These are phyloP conservation scores for Phytophthora fragariaefolia DNA, from an alignment of 352 stramenopile genomes.

Conservation along the genomic window DNA sequence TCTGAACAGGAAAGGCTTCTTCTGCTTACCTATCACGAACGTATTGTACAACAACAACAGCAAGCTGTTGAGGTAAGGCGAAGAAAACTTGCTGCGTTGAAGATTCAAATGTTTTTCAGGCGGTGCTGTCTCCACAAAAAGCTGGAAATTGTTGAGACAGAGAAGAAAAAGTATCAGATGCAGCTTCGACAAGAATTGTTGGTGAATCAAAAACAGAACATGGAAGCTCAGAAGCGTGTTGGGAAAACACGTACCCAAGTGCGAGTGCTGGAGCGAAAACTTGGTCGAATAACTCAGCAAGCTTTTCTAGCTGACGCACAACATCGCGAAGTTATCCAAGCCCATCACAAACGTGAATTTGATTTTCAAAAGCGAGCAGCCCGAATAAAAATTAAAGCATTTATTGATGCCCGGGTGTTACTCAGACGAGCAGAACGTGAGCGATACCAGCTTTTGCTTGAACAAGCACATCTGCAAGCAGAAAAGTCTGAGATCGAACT, in stretches of 20 bases:
- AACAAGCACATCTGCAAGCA: constrained; percentile 23
- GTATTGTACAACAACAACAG: constrained; percentile 40
- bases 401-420: constrained; percentile 36
- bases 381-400: constrained; percentile 45
- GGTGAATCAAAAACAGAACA: constrained; percentile 28
- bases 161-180: constrained; percentile 27
- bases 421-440: constrained; percentile 22
- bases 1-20: constrained; percentile 37
- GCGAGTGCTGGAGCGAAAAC: constrained; percentile 46
- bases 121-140: constrained; percentile 38
- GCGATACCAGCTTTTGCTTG: constrained; percentile 8
- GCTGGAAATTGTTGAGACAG: constrained; percentile 19
- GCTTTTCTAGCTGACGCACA: constrained; percentile 12
- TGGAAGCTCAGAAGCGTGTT: constrained; percentile 24
- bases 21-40: constrained; percentile 39
- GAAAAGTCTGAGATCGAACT: constrained; percentile 48
- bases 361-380: constrained; percentile 27
- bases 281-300: constrained; percentile 25
- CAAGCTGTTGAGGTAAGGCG: constrained; percentile 31
- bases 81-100: constrained; percentile 38
- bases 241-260: constrained; percentile 38
- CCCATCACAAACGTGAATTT: constrained; percentile 21
- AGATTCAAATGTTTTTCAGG: constrained; percentile 51
- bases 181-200: constrained; percentile 24
- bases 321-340: constrained; percentile 25